A percentile compares a stretch with the other conserved stretches of the same genome.
Evolutionary conservation across 1,284 basidiomycete species (phyloP).

Genomic region (Heterobasidion occidentale): DNA sequence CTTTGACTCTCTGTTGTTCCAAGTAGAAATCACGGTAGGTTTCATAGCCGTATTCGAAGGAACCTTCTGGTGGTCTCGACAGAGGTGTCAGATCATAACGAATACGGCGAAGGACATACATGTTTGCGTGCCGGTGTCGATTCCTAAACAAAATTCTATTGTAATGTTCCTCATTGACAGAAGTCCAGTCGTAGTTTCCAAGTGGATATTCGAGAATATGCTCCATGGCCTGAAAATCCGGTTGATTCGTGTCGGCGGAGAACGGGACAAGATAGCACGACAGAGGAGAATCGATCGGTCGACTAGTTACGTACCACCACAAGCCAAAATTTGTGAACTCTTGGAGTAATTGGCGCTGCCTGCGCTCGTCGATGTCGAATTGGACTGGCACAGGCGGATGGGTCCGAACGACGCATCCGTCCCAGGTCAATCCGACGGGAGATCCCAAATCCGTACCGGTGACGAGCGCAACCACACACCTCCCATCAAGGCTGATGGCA

Average conservation of each 20-base stretch:
- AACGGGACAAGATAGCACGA: slow-evolving; percentile 61
- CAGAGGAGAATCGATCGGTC: slow-evolving; percentile 39
- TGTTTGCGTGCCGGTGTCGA: slow-evolving; percentile 44
- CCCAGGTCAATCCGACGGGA: slow-evolving; percentile 31
- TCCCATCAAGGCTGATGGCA: slow-evolving; percentile 42
- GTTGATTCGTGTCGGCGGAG: slow-evolving; percentile 27
- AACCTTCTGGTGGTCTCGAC: slow-evolving; percentile 42
- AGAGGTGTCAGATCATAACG: slow-evolving; percentile 57
- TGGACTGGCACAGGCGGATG: slow-evolving; percentile 29
- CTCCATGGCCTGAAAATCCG: slow-evolving; percentile 52
- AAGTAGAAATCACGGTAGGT: slow-evolving; percentile 59
- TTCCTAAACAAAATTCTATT: slow-evolving; percentile 45
- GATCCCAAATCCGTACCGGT: slow-evolving; percentile 49
- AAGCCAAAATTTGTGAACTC: slow-evolving; percentile 56
- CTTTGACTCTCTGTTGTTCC: slow-evolving; percentile 34
- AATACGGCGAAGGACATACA: slow-evolving; percentile 45
- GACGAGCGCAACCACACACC: slow-evolving; percentile 45
- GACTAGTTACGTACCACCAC: slow-evolving; percentile 55
- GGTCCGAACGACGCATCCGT: slow-evolving; percentile 27
- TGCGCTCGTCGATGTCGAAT: slow-evolving; percentile 34
- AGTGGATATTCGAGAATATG: slow-evolving; percentile 37
- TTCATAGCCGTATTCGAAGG: slow-evolving; percentile 34
- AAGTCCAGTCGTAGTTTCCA: slow-evolving; percentile 47
- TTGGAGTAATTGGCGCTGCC: slow-evolving; percentile 41
- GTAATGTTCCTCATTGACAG: slow-evolving; percentile 37